These are phyloP conservation scores for Dactylellina haptotyla DNA, from an alignment of 2,329 filamentous ascomycete genomes.

Conservation along the genomic window DNA sequence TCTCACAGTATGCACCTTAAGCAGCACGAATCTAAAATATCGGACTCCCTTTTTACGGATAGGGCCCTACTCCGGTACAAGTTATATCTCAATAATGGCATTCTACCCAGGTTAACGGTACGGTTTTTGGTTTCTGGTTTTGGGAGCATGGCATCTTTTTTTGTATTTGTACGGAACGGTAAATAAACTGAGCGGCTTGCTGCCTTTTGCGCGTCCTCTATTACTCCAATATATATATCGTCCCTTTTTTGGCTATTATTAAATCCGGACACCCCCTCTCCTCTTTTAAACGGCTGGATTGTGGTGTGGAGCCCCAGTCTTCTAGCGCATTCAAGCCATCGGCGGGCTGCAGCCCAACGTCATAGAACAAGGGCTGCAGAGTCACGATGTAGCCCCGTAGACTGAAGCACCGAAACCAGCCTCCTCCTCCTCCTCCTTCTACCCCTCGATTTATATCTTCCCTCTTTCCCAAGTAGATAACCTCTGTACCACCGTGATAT, in stretches of 20 bases:
- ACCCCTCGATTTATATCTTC: neutral
- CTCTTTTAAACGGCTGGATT: conserved; percentile 2
- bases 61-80: neutral
- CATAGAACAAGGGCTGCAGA: conserved; percentile 19
- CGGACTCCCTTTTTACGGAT: neutral
- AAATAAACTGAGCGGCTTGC: conserved; percentile 30
- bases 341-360: conserved; percentile 35
- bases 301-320: conserved; percentile 29
- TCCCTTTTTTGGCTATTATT: neutral
- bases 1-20: conserved; percentile 35
- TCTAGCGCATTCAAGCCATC: conserved; percentile 18
- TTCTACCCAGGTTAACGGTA: conserved; percentile 16
- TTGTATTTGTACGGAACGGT: conserved; percentile 51
- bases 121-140: conserved; percentile 26
- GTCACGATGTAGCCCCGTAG: conserved; percentile 22
- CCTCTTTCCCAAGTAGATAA: neutral
- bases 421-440: neutral
- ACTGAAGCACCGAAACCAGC: neutral
- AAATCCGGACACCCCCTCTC: neutral
- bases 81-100: conserved; percentile 19
- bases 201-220: conserved; percentile 10
- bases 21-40: neutral
- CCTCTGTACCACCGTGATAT: conserved; percentile 11
- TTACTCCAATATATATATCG: neutral
- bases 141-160: conserved; percentile 12